Percentiles rank a stretch among this genome's conserved stretches.
Evolutionary conservation across 345 rosid genomes (phyloP).

Genomic region (Combretum micranthum): DNA sequence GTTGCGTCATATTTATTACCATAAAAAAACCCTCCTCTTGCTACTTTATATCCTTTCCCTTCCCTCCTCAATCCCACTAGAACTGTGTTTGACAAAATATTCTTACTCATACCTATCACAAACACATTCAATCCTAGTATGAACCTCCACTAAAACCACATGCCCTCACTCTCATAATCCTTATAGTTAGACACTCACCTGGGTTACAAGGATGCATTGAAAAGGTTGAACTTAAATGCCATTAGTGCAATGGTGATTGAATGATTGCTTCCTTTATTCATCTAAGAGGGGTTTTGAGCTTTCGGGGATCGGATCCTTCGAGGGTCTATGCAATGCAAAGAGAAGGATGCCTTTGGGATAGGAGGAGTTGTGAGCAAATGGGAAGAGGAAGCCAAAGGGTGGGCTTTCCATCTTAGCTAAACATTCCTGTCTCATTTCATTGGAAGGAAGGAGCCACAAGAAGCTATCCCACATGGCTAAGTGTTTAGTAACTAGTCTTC

Average conservation of each 20-base stretch:
- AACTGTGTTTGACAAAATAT: slow-evolving; percentile 59
- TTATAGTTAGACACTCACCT: slow-evolving; percentile 80
- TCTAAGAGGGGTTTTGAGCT: slow-evolving; percentile 11
- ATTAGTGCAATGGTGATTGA: slow-evolving; percentile 49
- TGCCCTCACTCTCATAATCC: slow-evolving; percentile 31
- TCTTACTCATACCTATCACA: slow-evolving; percentile 54
- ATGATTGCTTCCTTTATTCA: slow-evolving; percentile 14
- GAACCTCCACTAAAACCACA: slow-evolving; percentile 47
- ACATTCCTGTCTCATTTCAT: no score
- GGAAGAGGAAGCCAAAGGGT: slow-evolving; percentile 68
- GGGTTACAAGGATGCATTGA: slow-evolving; percentile 67
- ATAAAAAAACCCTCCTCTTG: slow-evolving; percentile 78
- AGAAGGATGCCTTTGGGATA: slow-evolving; percentile 53
- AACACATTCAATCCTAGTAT: slow-evolving; percentile 43
- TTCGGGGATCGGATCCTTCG: slow-evolving; percentile 31
- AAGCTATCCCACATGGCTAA: no score
- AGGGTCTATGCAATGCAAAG: slow-evolving; percentile 58
- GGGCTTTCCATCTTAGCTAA: slow-evolving; percentile 99
- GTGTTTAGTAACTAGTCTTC: no score
- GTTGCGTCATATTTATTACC: no score
- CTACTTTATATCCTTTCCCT: slow-evolving; percentile 65
- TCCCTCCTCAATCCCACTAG: slow-evolving; percentile 54
- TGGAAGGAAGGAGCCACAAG: no score
- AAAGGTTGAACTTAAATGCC: slow-evolving; percentile 60
- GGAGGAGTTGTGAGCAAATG: slow-evolving; percentile 48